A percentile compares a stretch with the other conserved stretches of the same genome.
Evolutionary conservation across 2,329 filamentous ascomycete species (phyloP).

Genomic region (Stylonectria norvegica): DNA sequence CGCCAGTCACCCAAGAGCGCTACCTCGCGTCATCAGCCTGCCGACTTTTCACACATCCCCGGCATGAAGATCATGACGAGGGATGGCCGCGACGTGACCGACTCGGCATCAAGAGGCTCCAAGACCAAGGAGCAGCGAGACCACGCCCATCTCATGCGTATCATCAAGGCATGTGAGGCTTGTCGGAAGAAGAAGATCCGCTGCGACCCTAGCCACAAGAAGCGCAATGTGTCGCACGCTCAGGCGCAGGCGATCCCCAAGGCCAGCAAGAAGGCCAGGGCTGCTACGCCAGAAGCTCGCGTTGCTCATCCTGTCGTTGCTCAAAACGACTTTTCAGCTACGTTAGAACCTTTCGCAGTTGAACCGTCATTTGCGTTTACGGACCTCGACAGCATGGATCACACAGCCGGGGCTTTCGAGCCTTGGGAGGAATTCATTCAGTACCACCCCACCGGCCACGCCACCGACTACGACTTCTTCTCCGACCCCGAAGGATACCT

Average conservation of each 20-base stretch:
- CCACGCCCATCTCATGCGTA: constrained; percentile 63
- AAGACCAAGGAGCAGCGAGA: constrained; percentile 67
- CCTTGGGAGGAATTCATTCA: constrained; percentile 47
- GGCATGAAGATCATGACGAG: constrained; percentile 66
- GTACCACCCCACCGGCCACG: constrained; percentile 36
- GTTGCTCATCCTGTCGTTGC: constrained; percentile 6
- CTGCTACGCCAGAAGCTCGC: constrained; percentile 15
- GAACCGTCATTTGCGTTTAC: constrained; percentile 21
- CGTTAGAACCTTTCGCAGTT: constrained; percentile 8
- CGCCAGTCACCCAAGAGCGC: constrained; percentile 26
- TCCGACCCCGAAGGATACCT: constrained; percentile 41
- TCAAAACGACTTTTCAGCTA: constrained; percentile 8
- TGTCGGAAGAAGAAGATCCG: constrained; percentile 63
- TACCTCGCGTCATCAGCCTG: constrained; percentile 28
- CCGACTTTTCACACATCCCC: constrained; percentile 52
- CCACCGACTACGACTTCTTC: constrained; percentile 46
- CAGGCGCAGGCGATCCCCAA: constrained; percentile 32
- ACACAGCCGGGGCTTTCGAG: constrained; percentile 23
- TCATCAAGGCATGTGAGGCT: constrained; percentile 63
- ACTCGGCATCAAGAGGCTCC: constrained; percentile 57
- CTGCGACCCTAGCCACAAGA: constrained; percentile 59
- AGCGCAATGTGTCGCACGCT: constrained; percentile 36
- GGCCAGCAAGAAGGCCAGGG: constrained; percentile 42
- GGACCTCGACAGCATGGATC: constrained; percentile 20
- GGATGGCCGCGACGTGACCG: constrained; percentile 61